These are phyloP conservation scores for Bondarzewia mesenterica DNA, from an alignment of 1,284 basidiomycete species.

Conservation along the genomic window DNA sequence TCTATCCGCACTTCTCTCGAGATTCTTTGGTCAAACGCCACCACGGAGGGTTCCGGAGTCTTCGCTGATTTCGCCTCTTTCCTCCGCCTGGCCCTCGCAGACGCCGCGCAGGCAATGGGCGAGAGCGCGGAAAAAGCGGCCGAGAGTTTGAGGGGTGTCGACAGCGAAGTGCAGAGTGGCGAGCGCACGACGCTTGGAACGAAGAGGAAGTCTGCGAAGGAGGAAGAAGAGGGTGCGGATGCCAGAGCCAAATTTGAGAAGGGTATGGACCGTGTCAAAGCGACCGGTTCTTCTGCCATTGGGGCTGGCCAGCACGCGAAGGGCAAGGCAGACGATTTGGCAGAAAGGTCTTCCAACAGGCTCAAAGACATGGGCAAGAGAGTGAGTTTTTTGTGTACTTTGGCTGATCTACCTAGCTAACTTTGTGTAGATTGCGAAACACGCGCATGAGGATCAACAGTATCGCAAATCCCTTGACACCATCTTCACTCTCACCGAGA, in stretches of 20 bases:
- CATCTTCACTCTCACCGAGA: slow-evolving; percentile 44
- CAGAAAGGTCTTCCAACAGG: slow-evolving; percentile 30
- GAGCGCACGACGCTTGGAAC: slow-evolving; percentile 48
- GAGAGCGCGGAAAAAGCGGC: slow-evolving; percentile 40
- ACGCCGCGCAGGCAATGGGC: slow-evolving; percentile 51
- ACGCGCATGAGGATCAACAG: slow-evolving; percentile 47
- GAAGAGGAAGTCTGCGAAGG: slow-evolving; percentile 36
- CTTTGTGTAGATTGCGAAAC: slow-evolving; percentile 43
- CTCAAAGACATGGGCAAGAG: slow-evolving; percentile 43
- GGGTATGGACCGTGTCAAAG: slow-evolving; percentile 56
- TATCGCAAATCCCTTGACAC: slow-evolving; percentile 49
- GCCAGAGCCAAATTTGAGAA: slow-evolving; percentile 47
- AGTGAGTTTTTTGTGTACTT: slow-evolving; percentile 25
- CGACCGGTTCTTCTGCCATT: slow-evolving; percentile 45
- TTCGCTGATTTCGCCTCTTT: slow-evolving; percentile 58
- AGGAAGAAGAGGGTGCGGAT: slow-evolving; percentile 32
- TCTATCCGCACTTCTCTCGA: slow-evolving; percentile 42
- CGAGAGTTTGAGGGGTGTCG: slow-evolving; percentile 40
- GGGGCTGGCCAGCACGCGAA: slow-evolving; percentile 39
- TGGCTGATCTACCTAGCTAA: neutral
- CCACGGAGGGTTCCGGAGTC: slow-evolving; percentile 43
- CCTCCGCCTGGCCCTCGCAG: slow-evolving; percentile 50
- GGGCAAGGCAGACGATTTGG: slow-evolving; percentile 32
- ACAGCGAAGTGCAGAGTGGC: slow-evolving; percentile 49
- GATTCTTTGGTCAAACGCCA: slow-evolving; percentile 42